Conservation (phyloP, 345 rosid species). For the Dimocarpus longan region DNA sequence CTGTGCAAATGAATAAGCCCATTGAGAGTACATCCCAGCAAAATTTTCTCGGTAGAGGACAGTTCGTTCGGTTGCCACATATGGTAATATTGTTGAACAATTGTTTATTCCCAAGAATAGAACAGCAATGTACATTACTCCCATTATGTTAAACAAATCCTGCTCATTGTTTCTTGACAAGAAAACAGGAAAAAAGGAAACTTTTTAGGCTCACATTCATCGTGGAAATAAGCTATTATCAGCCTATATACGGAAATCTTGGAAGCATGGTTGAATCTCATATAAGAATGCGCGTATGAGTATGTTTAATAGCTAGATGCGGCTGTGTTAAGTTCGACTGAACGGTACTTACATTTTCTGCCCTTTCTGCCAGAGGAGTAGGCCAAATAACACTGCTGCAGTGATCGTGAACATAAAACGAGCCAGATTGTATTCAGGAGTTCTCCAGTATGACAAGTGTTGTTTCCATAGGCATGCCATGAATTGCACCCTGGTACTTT, state of each 20-base stretch:
- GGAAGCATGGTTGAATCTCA: background rate
- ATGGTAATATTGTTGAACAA: conserved; percentile 5
- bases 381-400: conserved; percentile 32
- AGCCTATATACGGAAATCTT: background rate
- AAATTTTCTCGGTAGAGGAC: conserved; percentile 15
- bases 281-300: background rate
- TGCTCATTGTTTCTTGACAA: background rate
- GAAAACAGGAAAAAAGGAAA: background rate
- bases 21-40: conserved; percentile 18
- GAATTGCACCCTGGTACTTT: conserved; percentile 37
- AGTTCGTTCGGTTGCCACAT: conserved; percentile 7
- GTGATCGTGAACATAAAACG: conserved; percentile 31
- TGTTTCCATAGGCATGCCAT: conserved; percentile 62
- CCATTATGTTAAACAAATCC: conserved; percentile 6
- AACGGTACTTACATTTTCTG: conserved; percentile 22
- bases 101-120: conserved; percentile 7
- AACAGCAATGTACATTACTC: background rate
- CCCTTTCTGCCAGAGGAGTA: conserved; percentile 35
- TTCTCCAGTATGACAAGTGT: conserved; percentile 58
- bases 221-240: no score
- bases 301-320: background rate
- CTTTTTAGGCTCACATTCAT: background rate
- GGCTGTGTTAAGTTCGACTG: background rate
- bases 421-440: conserved; percentile 43
- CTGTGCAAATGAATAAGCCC: conserved; percentile 21